Conservation (phyloP, 805 yeast genomes). For the Kodamaea leandrae region DNA sequence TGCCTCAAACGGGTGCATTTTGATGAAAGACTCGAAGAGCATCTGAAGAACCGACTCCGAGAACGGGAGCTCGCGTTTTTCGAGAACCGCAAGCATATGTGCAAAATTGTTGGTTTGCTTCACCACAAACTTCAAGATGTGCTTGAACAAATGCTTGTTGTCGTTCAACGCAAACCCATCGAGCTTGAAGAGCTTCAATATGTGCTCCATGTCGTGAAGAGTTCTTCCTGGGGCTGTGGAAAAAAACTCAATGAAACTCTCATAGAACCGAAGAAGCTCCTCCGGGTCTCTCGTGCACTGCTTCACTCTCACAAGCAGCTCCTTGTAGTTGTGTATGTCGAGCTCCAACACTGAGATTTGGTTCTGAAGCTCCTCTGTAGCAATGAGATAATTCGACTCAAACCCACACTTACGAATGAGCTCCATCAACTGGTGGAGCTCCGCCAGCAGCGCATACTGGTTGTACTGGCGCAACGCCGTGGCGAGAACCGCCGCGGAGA, state of each 20-base stretch:
- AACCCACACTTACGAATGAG: slow-evolving; percentile 20
- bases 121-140: slow-evolving; percentile 17
- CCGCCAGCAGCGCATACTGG: slow-evolving; percentile 28
- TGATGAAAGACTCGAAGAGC: slow-evolving; percentile 31
- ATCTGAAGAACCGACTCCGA: slow-evolving; percentile 22
- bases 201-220: slow-evolving; percentile 8
- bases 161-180: slow-evolving; percentile 22
- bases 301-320: slow-evolving; percentile 23
- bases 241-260: slow-evolving; percentile 27
- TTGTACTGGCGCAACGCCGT: slow-evolving; percentile 28
- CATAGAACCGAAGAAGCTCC: slow-evolving; percentile 27
- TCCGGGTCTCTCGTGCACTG: slow-evolving; percentile 16
- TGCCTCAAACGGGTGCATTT: slow-evolving; percentile 33
- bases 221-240: neutral
- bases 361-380: slow-evolving; percentile 21
- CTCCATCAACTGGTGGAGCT: slow-evolving; percentile 21
- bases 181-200: slow-evolving; percentile 17
- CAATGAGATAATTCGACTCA: slow-evolving; percentile 23
- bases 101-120: slow-evolving; percentile 17
- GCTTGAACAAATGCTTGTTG: slow-evolving; percentile 23
- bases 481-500: slow-evolving; percentile 27
- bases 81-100: slow-evolving; percentile 26
- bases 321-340: slow-evolving; percentile 18
- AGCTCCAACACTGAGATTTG: slow-evolving; percentile 27
- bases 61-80: slow-evolving; percentile 20